A percentile compares a stretch with the other conserved stretches of the same genome.
Evolutionary conservation across 2,329 filamentous ascomycete species (phyloP).

Genomic region (Fragosphaeria purpurea): DNA sequence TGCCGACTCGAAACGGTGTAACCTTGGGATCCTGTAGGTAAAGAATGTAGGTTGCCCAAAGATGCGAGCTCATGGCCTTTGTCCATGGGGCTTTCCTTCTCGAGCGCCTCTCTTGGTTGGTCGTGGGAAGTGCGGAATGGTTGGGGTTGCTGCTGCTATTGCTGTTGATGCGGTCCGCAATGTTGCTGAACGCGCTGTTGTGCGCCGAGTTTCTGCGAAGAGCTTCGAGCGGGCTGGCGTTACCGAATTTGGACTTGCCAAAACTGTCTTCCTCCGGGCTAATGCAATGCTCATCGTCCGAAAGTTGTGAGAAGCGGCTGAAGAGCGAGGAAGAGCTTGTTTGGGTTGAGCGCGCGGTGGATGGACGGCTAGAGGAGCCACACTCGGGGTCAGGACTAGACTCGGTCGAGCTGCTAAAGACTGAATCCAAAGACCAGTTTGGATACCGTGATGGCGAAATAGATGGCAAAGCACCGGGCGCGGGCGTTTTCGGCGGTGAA

Average conservation of each 20-base stretch:
- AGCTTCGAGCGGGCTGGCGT: neutral
- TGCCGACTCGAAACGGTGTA: slow-evolving; percentile 54
- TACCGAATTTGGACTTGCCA: slow-evolving; percentile 18
- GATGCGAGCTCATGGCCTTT: slow-evolving; percentile 52
- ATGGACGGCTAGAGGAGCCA: slow-evolving; percentile 42
- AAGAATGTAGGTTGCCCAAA: slow-evolving; percentile 55
- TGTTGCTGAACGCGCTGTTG: slow-evolving; percentile 4
- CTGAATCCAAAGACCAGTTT: slow-evolving; percentile 49
- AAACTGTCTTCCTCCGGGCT: slow-evolving; percentile 37
- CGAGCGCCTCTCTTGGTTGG: neutral
- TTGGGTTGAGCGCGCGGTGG: slow-evolving; percentile 49
- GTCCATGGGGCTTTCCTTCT: slow-evolving; percentile 50
- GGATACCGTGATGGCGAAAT: slow-evolving; percentile 40
- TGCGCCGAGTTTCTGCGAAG: slow-evolving; percentile 8
- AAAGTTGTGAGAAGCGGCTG: slow-evolving; percentile 45
- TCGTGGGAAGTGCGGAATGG: neutral
- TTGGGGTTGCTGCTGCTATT: neutral
- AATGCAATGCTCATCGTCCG: slow-evolving; percentile 45
- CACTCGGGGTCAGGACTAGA: slow-evolving; percentile 49
- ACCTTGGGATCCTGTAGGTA: slow-evolving; percentile 59
- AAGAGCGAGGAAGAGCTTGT: slow-evolving; percentile 45
- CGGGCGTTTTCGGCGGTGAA: slow-evolving; percentile 51
- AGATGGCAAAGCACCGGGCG: slow-evolving; percentile 34
- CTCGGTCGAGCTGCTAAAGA: slow-evolving; percentile 43
- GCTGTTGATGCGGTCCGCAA: neutral